These are phyloP conservation scores for Amphirosellinia nigrospora DNA, from an alignment of 495 filamentous ascomycete genomes.

Conservation along the genomic window DNA sequence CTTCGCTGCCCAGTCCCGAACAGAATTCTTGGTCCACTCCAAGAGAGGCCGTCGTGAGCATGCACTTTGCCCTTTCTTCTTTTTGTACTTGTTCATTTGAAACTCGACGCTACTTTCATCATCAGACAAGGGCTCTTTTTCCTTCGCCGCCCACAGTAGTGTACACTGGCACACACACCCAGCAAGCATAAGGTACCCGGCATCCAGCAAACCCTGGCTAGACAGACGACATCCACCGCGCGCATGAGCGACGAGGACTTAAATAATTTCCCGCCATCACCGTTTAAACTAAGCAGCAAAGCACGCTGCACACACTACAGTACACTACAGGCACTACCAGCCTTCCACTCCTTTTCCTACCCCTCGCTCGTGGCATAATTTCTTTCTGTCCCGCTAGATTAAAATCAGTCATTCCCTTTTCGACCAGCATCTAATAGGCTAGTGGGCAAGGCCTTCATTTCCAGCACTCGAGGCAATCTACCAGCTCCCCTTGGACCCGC, in stretches of 20 bases:
- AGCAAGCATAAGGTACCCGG: neutral
- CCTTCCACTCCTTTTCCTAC: conserved; percentile 27
- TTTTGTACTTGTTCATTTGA: conserved; percentile 23
- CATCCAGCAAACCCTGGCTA: neutral
- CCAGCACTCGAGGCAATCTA: conserved; percentile 38
- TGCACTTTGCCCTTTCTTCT: conserved; percentile 23
- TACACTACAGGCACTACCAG: conserved; percentile 21
- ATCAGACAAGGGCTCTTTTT: conserved; percentile 15
- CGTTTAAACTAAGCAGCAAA: neutral
- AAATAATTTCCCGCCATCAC: conserved; percentile 20
- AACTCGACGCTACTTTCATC: conserved; percentile 10
- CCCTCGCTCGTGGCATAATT: conserved; percentile 25
- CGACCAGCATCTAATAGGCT: conserved; percentile 39
- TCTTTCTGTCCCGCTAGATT: conserved; percentile 28
- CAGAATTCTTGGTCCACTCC: conserved; percentile 17
- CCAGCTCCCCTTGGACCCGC: conserved; percentile 39
- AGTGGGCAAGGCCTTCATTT: conserved; percentile 41
- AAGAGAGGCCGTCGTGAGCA: conserved; percentile 16
- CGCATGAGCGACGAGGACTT: conserved; percentile 23
- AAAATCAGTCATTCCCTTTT: conserved; percentile 45
- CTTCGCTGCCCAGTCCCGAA: conserved; percentile 18
- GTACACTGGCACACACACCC: neutral
- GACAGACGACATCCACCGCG: neutral
- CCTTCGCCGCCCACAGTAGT: neutral
- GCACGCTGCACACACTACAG: neutral